Evolutionary conservation across 352 stramenopile genomes (phyloP), one percentile per base, ranked within the genome.

Genomic region (Phytopythium sindhum): DNA sequence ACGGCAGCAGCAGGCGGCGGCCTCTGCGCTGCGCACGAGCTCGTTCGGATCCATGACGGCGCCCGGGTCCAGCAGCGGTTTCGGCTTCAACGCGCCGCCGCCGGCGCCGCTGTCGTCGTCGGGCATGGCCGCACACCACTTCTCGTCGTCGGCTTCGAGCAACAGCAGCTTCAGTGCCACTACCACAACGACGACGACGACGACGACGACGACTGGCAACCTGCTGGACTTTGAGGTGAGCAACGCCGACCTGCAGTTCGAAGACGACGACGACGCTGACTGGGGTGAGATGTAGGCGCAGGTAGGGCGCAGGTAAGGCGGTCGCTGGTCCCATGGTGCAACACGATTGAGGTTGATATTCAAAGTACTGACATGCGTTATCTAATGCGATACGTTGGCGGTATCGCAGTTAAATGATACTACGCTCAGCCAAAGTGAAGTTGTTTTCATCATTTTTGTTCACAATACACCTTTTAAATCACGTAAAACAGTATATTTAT

Each of bases 231-330:
- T 91, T 67, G 82, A 91, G 60, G 47, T 90, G 51, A 77, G 84
- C 31, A 89, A 84, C 63, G 79, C 84, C n/a, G 81, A 90, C 53
- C 75, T 91, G 45, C 70, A 88, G 45, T 91, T 91, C 63, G 81
- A 91, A 50, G 84, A 93, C 55, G 83, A 93, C 39, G 84, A 93
- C 58, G 84, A 93, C 51, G 81, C 80, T 39, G 85, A 93, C 64
- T 93, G 85, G 85, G 85, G 85, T 26, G 85, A 93, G 61, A 93
- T 93, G 85, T 93, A 84, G 66, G 21, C 31, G 19, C 9, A 14
- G 3, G 19, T 21, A 24, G 21, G 41, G 19, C 15, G 41, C 41
- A 19, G n/a, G n/a, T 44, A 4, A 45, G 23, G n/a, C 12, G 35
- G 29, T 29, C 11, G 42, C 39, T 15, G 42, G 42, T 14, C 33